Conservation (phyloP, 2,329 filamentous ascomycete species). For the Alternaria sp. region DNA sequence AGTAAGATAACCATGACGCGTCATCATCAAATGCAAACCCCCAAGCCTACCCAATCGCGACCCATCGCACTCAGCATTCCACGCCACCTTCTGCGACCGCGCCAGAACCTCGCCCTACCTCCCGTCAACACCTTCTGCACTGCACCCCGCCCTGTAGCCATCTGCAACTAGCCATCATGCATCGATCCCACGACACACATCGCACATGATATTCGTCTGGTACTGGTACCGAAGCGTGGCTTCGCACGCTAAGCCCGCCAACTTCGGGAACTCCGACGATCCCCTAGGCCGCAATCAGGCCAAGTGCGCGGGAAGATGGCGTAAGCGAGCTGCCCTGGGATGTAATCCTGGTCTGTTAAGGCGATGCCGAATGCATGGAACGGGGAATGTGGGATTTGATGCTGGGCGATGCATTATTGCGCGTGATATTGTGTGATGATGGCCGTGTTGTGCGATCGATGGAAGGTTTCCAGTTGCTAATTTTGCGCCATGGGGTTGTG, state of each 20-base stretch:
- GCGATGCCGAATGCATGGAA: constrained; percentile 2
- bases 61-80: background rate
- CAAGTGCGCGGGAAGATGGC: background rate
- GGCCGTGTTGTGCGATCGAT: background rate
- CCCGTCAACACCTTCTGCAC: background rate
- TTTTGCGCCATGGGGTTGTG: background rate
- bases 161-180: background rate
- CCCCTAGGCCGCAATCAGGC: background rate
- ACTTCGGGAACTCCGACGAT: constrained; percentile 1
- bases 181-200: background rate
- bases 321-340: background rate
- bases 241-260: background rate
- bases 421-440: background rate
- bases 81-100: background rate
- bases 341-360: background rate
- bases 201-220: background rate
- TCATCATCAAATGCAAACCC: background rate
- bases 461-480: background rate
- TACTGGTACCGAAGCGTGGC: background rate
- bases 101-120: background rate
- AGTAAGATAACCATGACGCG: background rate
- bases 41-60: background rate
- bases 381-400: background rate
- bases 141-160: background rate
- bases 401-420: background rate